Evolutionary conservation across 345 rosid species (phyloP), one percentile per base, ranked within the genome.

Genomic region (Firmiana major): DNA sequence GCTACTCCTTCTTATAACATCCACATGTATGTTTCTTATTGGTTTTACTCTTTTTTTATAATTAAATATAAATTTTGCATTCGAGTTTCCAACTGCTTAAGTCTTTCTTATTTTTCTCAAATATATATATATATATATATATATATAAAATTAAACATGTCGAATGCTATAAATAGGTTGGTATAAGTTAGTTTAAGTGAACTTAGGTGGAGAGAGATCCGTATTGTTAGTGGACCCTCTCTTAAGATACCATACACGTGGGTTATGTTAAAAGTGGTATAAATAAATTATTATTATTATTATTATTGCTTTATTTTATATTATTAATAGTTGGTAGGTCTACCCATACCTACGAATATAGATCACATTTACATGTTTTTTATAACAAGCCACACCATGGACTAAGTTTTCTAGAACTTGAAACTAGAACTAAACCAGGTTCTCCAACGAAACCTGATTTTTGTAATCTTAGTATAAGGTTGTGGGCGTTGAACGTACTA

Each of bases 211-310:
- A 76, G 58, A 62, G 38, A 63, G 79, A 78, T 69, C 83, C 58
- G 63, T 73, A 74, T 54, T 76, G 59, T 58, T 66, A 21, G 28
- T 63, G 76, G 77, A 26, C 71, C 58, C 38, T 21, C 42, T 16
- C 43, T n/a, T 43, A 43, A 77, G 78, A 84, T 76, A 24, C 81
- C 80, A 73, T 31, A 74, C 85, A 86, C 81, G 83, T 84, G 85
- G 80, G 51, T 70, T 43, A 9, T n/a, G 62, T n/a, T 16, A 15
- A 9, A 65, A 38, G 10, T 34, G 1, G 1, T n/a, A 17, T 38
- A 15, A 38, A 36, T 64, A 28, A 64, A 64, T 24, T 16, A 11
- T 31, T 31, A 31, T 31, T n/a, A 0, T 3, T 36, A 36, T 36
- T 36, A 38, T 38, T 38, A 31, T 38, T 38, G 36, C 4, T 34